Evolutionary conservation across 2,329 filamentous ascomycete genomes (phyloP).

Genomic region (Drechslerella dactyloides): DNA sequence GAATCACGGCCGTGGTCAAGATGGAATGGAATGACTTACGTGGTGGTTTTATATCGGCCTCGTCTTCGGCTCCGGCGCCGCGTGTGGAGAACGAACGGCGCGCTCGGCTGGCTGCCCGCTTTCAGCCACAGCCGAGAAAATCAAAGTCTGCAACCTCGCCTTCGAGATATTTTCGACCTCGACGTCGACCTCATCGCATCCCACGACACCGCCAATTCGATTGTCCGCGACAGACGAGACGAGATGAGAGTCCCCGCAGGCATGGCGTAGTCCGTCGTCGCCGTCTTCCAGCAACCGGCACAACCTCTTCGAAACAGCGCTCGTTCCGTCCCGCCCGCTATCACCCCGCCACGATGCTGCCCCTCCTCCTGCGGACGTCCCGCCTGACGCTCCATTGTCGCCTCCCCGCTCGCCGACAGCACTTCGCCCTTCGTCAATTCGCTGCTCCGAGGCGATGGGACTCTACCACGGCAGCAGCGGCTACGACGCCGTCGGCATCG

Average conservation of each 20-base stretch:
- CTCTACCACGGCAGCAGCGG: conserved; percentile 5
- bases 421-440: conserved; percentile 2
- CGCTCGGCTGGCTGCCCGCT: conserved; percentile 26
- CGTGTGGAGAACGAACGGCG: background rate
- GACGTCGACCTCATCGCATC: background rate
- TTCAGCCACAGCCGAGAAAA: conserved; percentile 9
- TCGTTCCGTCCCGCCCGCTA: background rate
- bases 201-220: no score
- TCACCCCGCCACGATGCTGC: conserved; percentile 26
- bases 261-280: conserved; percentile 10
- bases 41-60: background rate
- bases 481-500: background rate
- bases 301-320: background rate
- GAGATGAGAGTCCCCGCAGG: background rate
- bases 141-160: conserved; percentile 15
- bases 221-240: background rate
- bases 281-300: background rate
- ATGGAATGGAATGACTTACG: background rate
- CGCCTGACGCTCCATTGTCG: conserved; percentile 28
- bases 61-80: no score
- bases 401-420: conserved; percentile 13
- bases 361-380: conserved; percentile 26
- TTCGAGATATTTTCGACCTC: background rate
- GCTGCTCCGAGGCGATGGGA: conserved; percentile 18
- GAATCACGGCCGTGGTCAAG: background rate